These are phyloP conservation scores for Trametopsis cervina DNA, from an alignment of 768 basidiomycete species.

Conservation along the genomic window DNA sequence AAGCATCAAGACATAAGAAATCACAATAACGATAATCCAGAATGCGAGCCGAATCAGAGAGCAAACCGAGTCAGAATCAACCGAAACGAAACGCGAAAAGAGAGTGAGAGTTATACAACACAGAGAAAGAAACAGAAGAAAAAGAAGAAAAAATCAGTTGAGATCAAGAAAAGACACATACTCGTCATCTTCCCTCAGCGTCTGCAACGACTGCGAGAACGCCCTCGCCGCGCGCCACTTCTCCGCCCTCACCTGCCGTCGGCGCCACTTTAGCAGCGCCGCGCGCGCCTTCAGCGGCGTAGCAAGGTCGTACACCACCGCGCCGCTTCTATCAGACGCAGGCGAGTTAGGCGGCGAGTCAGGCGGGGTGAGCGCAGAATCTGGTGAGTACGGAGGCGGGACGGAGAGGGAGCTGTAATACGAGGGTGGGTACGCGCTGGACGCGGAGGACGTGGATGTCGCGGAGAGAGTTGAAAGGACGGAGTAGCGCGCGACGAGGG, in stretches of 20 bases:
- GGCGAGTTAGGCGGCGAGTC: too few relatives aligned
- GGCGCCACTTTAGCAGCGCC: too few relatives aligned
- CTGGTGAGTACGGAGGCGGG: not conserved
- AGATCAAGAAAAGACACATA: conserved; percentile 24
- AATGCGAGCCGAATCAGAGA: too few relatives aligned
- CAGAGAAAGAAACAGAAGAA: conserved; percentile 1
- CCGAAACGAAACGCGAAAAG: too few relatives aligned
- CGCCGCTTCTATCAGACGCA: too few relatives aligned
- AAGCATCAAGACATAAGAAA: too few relatives aligned
- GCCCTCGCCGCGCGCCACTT: not conserved
- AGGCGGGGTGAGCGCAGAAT: not conserved
- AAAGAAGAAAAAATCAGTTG: not conserved
- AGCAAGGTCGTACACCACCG: too few relatives aligned
- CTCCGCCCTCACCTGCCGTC: not conserved
- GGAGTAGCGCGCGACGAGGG: not conserved
- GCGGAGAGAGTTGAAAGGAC: not conserved
- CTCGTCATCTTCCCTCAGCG: conserved; percentile 20
- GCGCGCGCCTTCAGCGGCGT: too few relatives aligned
- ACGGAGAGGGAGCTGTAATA: not conserved
- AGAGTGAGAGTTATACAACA: too few relatives aligned
- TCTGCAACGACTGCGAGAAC: conserved; percentile 13
- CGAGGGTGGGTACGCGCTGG: not conserved
- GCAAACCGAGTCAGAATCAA: too few relatives aligned
- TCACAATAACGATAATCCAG: too few relatives aligned
- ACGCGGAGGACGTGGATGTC: not conserved